Conservation (phyloP, 2,329 filamentous ascomycete species). For the Aspergillus pseudoglaucus region DNA sequence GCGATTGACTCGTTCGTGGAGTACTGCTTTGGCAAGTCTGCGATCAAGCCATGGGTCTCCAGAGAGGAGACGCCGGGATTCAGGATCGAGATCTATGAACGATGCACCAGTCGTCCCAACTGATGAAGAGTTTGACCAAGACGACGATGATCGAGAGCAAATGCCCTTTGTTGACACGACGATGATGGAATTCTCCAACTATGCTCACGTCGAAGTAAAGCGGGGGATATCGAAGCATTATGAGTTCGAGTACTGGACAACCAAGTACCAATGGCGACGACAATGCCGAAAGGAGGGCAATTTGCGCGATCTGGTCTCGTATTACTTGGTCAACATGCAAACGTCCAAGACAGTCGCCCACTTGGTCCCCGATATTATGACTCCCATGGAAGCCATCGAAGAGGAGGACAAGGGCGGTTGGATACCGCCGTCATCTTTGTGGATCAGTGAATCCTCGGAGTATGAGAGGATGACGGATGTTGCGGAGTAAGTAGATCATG, state of each 20-base stretch:
- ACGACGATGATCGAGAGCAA: conserved; percentile 12
- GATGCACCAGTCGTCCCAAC: conserved; percentile 31
- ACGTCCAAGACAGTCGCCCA: conserved; percentile 65
- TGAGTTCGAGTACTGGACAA: conserved; percentile 91
- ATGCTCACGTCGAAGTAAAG: conserved; percentile 80
- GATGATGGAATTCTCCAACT: conserved; percentile 94
- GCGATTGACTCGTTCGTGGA: conserved; percentile 52
- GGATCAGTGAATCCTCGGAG: conserved; percentile 70
- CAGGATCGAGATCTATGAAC: conserved; percentile 49
- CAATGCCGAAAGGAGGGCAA: conserved; percentile 61
- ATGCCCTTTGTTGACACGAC: conserved; percentile 64
- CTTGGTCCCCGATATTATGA: conserved; percentile 73
- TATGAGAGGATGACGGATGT: conserved; percentile 68
- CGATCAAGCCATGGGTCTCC: conserved; percentile 39
- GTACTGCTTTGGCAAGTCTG: conserved; percentile 52
- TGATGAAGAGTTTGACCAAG: conserved; percentile 8
- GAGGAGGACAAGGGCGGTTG: conserved; percentile 78
- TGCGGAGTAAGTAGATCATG: conserved; percentile 64
- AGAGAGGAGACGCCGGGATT: conserved; percentile 50
- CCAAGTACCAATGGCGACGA: conserved; percentile 76
- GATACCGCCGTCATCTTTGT: conserved; percentile 85
- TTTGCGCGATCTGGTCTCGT: conserved; percentile 58
- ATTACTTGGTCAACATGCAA: conserved; percentile 68
- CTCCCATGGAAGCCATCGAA: conserved; percentile 60
- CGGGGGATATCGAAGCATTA: conserved; percentile 69